Evolutionary conservation across 164 flowering plant species (phyloP).

Genomic region (Annona cherimola): DNA sequence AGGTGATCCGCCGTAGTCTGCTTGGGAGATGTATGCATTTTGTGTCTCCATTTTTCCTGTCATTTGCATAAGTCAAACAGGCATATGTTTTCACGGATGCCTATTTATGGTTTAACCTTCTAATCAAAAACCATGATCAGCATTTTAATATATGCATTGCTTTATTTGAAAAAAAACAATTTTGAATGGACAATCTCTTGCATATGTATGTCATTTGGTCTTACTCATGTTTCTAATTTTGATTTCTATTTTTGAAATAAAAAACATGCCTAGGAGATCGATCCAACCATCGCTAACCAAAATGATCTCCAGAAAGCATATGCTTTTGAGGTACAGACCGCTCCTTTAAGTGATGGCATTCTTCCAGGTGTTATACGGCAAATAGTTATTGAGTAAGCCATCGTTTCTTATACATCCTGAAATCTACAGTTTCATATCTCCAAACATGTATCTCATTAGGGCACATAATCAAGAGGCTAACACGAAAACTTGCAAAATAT

Average conservation of each 20-base stretch:
- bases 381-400: slow-evolving; percentile 66
- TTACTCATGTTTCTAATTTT: not conserved
- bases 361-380: slow-evolving; percentile 87
- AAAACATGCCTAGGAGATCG: slow-evolving; percentile 33
- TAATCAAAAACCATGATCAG: not conserved
- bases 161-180: not conserved
- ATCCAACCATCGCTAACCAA: slow-evolving; percentile 15
- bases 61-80: too few species aligned
- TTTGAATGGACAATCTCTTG: not conserved
- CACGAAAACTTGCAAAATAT: too few species aligned
- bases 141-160: not conserved
- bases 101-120: not conserved
- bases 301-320: slow-evolving; percentile 8
- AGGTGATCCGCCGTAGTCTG: too few species aligned
- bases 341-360: slow-evolving; percentile 72
- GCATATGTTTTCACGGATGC: not conserved
- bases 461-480: too few species aligned
- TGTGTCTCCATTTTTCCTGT: too few species aligned
- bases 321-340: slow-evolving; percentile 77
- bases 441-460: not conserved
- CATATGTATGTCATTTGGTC: not conserved
- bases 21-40: too few species aligned
- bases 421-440: not conserved
- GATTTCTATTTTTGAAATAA: not conserved
- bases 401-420: not conserved